Evolutionary conservation across 352 stramenopile genomes (phyloP).

Genomic region (Paralagenidium karlingii): DNA sequence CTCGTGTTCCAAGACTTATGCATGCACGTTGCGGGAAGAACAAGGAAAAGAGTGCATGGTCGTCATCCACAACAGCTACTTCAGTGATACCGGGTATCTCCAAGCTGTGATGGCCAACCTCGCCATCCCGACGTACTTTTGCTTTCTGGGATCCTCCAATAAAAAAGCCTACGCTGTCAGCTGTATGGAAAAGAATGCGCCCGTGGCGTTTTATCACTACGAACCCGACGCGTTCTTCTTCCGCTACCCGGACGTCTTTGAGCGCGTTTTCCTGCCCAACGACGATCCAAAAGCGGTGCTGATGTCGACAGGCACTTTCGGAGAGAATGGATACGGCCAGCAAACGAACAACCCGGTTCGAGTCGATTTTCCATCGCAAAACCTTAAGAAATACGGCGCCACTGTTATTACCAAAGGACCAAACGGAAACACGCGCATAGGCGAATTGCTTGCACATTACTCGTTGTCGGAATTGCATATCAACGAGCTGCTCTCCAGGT

Average conservation of each 20-base stretch:
- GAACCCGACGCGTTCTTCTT: constrained; percentile 36
- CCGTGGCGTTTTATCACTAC: constrained; percentile 42
- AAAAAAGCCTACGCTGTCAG: constrained; percentile 19
- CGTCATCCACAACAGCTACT: constrained; percentile 31
- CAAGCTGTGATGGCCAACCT: constrained; percentile 32
- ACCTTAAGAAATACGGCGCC: constrained; percentile 19
- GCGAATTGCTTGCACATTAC: too few relatives aligned
- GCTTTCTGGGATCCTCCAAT: constrained; percentile 32
- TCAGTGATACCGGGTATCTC: constrained; percentile 19
- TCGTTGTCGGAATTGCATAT: constrained; percentile 20
- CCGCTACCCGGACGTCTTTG: constrained; percentile 15
- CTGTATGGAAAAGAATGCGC: constrained; percentile 6
- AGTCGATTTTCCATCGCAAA: constrained; percentile 22
- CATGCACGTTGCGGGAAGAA: constrained; percentile 28
- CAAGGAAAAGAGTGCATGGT: constrained; percentile 22
- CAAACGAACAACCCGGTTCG: constrained; percentile 26
- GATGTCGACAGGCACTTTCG: constrained; percentile 18
- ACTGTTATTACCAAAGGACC: constrained; percentile 4
- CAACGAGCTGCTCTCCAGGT: constrained; percentile 13
- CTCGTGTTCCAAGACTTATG: constrained; percentile 22
- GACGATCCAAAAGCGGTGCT: constrained; percentile 15
- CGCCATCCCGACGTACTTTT: constrained; percentile 44
- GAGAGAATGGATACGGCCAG: constrained; percentile 30
- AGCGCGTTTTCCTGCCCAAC: constrained; percentile 30
- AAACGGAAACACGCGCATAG: too few relatives aligned